phyloP scores from a whole-genome alignment of 2,329 filamentous ascomycete species.

The Trichoderma atroviride region DNA sequence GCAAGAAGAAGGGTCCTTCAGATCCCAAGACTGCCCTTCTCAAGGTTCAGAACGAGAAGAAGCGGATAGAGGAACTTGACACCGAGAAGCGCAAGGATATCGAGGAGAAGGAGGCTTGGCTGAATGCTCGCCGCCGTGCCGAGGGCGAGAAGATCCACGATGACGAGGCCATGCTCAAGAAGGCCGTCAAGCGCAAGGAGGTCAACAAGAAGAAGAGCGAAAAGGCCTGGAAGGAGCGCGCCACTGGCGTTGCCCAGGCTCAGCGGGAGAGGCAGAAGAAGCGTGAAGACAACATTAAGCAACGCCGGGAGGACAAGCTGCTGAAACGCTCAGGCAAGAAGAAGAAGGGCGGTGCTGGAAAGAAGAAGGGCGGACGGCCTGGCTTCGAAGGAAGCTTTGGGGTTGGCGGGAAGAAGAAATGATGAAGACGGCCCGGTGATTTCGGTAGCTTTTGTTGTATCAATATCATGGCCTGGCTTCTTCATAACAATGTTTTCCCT shows the following conservation, averaged over 20 bases:
- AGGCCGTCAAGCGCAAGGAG: slow-evolving; percentile 92
- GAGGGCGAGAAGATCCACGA: slow-evolving; percentile 89
- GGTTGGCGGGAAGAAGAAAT: slow-evolving; percentile 52
- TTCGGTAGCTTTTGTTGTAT: slow-evolving; percentile 2
- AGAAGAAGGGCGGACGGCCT: slow-evolving; percentile 58
- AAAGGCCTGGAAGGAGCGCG: slow-evolving; percentile 78
- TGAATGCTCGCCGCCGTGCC: slow-evolving; percentile 84
- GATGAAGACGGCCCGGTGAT: slow-evolving; percentile 38
- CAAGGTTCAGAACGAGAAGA: slow-evolving; percentile 83
- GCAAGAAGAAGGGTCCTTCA: slow-evolving; percentile 77
- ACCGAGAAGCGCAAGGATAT: slow-evolving; percentile 82
- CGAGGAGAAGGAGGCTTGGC: slow-evolving; percentile 91
- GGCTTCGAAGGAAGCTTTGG: slow-evolving; percentile 72
- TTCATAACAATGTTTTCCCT: not conserved
- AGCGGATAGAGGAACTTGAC: slow-evolving; percentile 74
- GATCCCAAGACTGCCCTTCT: slow-evolving; percentile 86
- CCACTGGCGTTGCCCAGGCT: slow-evolving; percentile 71
- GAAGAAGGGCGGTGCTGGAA: slow-evolving; percentile 48
- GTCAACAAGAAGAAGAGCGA: slow-evolving; percentile 87
- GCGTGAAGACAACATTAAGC: slow-evolving; percentile 75
- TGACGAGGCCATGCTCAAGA: slow-evolving; percentile 85
- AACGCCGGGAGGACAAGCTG: slow-evolving; percentile 73
- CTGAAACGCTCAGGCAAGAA: slow-evolving; percentile 62
- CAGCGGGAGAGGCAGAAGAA: slow-evolving; percentile 82
- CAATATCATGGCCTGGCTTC: not conserved